These are phyloP conservation scores for Mycena capillaripes DNA, from an alignment of 768 basidiomycete genomes.

Conservation along the genomic window DNA sequence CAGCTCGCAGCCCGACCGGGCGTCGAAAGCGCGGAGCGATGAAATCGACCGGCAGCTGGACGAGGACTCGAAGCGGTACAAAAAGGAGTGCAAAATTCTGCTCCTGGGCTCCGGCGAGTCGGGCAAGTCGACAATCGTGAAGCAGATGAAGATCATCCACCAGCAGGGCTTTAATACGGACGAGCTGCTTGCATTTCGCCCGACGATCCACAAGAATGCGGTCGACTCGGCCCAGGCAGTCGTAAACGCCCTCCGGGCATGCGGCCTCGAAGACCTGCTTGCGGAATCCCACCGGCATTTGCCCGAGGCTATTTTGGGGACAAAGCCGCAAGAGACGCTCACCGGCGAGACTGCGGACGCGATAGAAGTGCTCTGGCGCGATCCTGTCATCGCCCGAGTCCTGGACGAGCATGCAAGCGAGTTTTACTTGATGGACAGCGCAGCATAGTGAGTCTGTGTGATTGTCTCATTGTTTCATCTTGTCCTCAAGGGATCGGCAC, in stretches of 20 bases:
- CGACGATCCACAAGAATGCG: slow-evolving; percentile 75
- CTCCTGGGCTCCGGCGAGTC: slow-evolving; percentile 74
- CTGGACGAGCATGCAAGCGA: slow-evolving; percentile 59
- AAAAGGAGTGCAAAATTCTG: slow-evolving; percentile 75
- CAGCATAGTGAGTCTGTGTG: slow-evolving; percentile 68
- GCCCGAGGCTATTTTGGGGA: neutral
- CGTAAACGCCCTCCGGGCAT: neutral
- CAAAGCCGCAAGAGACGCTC: slow-evolving; percentile 59
- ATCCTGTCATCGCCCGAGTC: slow-evolving; percentile 54
- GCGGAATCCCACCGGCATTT: neutral
- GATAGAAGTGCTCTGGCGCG: slow-evolving; percentile 66
- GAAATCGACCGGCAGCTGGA: slow-evolving; percentile 72
- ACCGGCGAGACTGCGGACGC: slow-evolving; percentile 70
- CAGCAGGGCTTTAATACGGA: slow-evolving; percentile 71
- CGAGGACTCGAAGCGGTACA: slow-evolving; percentile 64
- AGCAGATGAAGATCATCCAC: slow-evolving; percentile 84
- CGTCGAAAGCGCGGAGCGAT: slow-evolving; percentile 44
- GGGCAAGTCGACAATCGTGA: slow-evolving; percentile 78
- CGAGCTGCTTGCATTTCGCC: slow-evolving; percentile 73
- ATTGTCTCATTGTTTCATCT: neutral
- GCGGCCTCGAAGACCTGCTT: neutral
- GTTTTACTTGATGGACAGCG: slow-evolving; percentile 88
- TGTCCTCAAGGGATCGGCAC: neutral
- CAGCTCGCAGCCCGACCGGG: slow-evolving; percentile 25
- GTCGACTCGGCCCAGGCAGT: neutral